Percentiles rank a stretch among this genome's conserved stretches.
Conservation (phyloP, 371 early-diverging fungal genomes). For the Actinomucor elegans region DNA sequence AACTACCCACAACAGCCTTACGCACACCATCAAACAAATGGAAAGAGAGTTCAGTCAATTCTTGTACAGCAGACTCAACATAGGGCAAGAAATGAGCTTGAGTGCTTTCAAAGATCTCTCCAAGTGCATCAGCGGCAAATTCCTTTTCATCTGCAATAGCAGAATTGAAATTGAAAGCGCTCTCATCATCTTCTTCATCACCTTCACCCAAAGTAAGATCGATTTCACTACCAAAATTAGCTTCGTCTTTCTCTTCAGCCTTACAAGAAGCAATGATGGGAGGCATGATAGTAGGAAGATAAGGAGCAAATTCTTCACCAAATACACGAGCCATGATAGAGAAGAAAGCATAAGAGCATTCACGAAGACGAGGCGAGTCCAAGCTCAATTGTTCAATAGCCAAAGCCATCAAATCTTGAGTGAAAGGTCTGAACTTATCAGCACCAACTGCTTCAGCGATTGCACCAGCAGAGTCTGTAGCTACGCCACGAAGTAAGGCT, state of each 20-base stretch:
- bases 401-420: conserved; percentile 70
- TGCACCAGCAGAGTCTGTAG: conserved; percentile 84
- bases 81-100: conserved; percentile 79
- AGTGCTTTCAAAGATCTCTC: conserved; percentile 83
- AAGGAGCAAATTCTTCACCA: conserved; percentile 80
- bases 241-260: conserved; percentile 65
- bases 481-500: conserved; percentile 80
- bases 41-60: conserved; percentile 59
- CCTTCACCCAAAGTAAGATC: conserved; percentile 42
- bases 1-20: conserved; percentile 69
- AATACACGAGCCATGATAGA: conserved; percentile 81
- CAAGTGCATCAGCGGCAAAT: conserved; percentile 83
- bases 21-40: conserved; percentile 85
- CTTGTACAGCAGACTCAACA: conserved; percentile 68
- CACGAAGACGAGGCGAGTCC: conserved; percentile 74
- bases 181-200: conserved; percentile 60
- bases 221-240: conserved; percentile 44
- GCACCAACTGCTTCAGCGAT: conserved; percentile 88
- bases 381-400: conserved; percentile 78
- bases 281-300: conserved; percentile 74
- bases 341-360: conserved; percentile 87
- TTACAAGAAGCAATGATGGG: conserved; percentile 73
- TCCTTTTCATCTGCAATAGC: conserved; percentile 93
- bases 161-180: conserved; percentile 66
- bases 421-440: conserved; percentile 76